These are phyloP conservation scores for Hygrophoropsis aurantiaca DNA, from an alignment of 768 basidiomycete species.

Conservation along the genomic window DNA sequence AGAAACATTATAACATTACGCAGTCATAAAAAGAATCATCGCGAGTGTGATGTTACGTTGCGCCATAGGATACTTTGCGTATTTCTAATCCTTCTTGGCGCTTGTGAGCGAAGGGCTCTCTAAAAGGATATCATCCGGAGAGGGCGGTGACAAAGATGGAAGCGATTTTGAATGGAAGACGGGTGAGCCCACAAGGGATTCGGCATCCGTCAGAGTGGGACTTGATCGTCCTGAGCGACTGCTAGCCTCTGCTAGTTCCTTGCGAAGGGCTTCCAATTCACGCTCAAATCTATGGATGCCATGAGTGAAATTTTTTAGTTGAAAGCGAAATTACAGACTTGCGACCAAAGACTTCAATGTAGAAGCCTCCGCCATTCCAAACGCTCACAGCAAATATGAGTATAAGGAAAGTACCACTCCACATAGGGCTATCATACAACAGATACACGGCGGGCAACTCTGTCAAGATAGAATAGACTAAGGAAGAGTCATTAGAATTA, in stretches of 20 bases:
- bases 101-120: conserved; percentile 9
- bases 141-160: conserved; percentile 16
- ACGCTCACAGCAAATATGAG: conserved; percentile 82
- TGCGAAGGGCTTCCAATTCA: conserved; percentile 86
- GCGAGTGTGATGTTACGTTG: neutral
- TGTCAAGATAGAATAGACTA: conserved; percentile 84
- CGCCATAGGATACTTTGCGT: neutral
- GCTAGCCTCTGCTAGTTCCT: conserved; percentile 77
- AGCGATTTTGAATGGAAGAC: conserved; percentile 10
- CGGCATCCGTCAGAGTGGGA: conserved; percentile 47
- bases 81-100: conserved; percentile 33
- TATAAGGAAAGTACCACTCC: conserved; percentile 78
- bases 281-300: conserved; percentile 75
- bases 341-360: conserved; percentile 95
- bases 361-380: conserved; percentile 96
- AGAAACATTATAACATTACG: conserved; percentile 7
- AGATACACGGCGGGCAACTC: conserved; percentile 83
- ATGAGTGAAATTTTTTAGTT: neutral
- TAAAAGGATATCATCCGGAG: conserved; percentile 16
- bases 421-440: conserved; percentile 76
- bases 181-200: conserved; percentile 38
- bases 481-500: conserved; percentile 7
- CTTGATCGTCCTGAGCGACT: conserved; percentile 55
- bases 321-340: conserved; percentile 62
- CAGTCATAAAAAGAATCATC: neutral